Base-by-base conservation (phyloP, 2,329 filamentous ascomycete genomes). In the Coniochaeta hoffmannii region DNA sequence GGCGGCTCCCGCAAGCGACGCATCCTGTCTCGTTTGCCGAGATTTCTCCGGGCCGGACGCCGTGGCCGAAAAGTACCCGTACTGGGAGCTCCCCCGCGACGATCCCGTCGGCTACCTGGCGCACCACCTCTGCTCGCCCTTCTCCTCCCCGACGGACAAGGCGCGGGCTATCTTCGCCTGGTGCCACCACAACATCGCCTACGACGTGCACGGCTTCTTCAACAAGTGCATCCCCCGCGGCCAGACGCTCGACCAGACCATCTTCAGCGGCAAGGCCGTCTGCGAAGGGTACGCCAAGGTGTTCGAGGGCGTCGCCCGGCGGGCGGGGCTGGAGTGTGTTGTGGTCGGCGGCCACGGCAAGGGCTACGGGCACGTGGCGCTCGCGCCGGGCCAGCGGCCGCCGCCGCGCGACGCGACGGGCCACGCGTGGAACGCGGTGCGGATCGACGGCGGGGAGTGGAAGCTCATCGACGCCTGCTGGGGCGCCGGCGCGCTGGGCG, bases 381-480 rank as follows among this genome's bases (percentile, higher is more conserved):
- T 91, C 8, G 74, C 77, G 36, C 79, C 83, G 0, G 88, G 88
- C 3, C 77, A 88, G 53, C 74, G 80, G 0, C 68, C 87, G 0
- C 92, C 92, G 2, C 79, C 83, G 0, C 80, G 78, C 19, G 74
- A 85, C 53, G 73, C 81, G 0, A 77, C 73, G 5, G 81, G 82
- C 1, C 93, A 97, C 69, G 93, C 94, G 0, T 97, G 94, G 94
- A 97, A 96, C 65, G 92, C 89, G 0, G 90, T 97, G 7, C 81
- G 84, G 53, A 90, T 97, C 57, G 93, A 97, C 63, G 82, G 85
- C 26, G 90, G 89, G 2, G 82, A 85, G 60, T 97, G 93, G 93
- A 96, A 97, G 71, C 79, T 97, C 1, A 73, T 97, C 51, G 94
- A 99, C 65, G 72, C 88, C 0, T 97, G 93, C 67, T 99, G 94